A percentile compares a stretch with the other conserved stretches of the same genome.
These are phyloP conservation scores for Jamesozyma gamospora DNA, from an alignment of 805 yeast genomes.

Conservation along the genomic window DNA sequence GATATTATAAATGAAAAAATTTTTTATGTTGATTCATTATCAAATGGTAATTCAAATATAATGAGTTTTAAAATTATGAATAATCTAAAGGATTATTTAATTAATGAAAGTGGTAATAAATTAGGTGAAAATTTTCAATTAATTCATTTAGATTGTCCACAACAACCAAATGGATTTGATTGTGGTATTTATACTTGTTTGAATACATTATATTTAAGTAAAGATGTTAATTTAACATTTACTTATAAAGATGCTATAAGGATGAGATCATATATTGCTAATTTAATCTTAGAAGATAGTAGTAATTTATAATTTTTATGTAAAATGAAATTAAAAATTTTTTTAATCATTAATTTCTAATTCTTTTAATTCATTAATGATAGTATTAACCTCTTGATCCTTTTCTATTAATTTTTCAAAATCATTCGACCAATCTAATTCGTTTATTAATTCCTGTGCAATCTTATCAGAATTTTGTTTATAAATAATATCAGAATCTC, in stretches of 20 bases:
- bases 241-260: conserved; percentile 58
- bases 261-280: conserved; percentile 43
- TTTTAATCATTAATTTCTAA: conserved; percentile 8
- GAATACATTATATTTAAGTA: conserved; percentile 53
- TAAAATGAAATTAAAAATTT: too few relatives aligned
- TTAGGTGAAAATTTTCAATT: conserved; percentile 29
- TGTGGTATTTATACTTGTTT: conserved; percentile 93
- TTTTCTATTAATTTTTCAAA: conserved; percentile 34
- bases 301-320: neutral
- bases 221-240: conserved; percentile 41
- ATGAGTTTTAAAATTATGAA: conserved; percentile 32
- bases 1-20: conserved; percentile 52
- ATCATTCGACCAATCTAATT: conserved; percentile 58
- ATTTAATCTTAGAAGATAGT: conserved; percentile 15
- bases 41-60: conserved; percentile 31
- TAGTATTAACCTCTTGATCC: conserved; percentile 1
- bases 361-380: conserved; percentile 9
- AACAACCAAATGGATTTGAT: conserved; percentile 82
- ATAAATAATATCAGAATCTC: conserved; percentile 52
- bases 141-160: conserved; percentile 48
- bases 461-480: conserved; percentile 60
- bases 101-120: conserved; percentile 47
- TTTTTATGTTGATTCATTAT: conserved; percentile 68
- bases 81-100: conserved; percentile 50
- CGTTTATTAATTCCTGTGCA: conserved; percentile 41